Evolutionary conservation across 2,329 filamentous ascomycete species (phyloP).

Genomic region (Fusarium nurragi): DNA sequence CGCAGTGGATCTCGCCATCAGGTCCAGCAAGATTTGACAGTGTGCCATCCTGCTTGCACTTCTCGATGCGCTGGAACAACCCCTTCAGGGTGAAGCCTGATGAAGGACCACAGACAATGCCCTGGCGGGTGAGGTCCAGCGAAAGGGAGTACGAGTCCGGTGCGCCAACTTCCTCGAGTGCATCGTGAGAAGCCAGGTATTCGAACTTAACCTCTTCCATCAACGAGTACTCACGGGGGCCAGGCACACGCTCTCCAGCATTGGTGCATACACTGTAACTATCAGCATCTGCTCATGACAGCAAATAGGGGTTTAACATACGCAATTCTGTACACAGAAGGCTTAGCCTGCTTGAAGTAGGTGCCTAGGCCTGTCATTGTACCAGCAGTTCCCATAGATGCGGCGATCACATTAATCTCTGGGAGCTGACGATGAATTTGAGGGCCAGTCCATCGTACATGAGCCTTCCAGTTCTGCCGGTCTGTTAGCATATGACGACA

Average conservation of each 20-base stretch:
- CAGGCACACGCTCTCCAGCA: slow-evolving; percentile 65
- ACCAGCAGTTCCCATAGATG: slow-evolving; percentile 62
- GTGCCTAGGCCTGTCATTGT: slow-evolving; percentile 61
- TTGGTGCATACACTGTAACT: slow-evolving; percentile 63
- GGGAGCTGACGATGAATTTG: slow-evolving; percentile 66
- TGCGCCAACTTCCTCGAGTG: slow-evolving; percentile 65
- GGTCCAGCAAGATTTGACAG: slow-evolving; percentile 57
- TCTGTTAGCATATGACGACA: not conserved
- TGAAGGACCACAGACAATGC: slow-evolving; percentile 69
- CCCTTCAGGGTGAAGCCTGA: slow-evolving; percentile 67
- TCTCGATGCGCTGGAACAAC: slow-evolving; percentile 59
- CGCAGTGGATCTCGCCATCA: slow-evolving; percentile 60
- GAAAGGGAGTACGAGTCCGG: slow-evolving; percentile 63
- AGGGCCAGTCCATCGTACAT: slow-evolving; percentile 67
- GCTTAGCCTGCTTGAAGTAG: slow-evolving; percentile 62
- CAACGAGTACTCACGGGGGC: slow-evolving; percentile 62
- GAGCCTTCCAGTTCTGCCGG: slow-evolving; percentile 60
- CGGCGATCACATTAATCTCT: slow-evolving; percentile 63
- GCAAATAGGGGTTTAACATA: slow-evolving; percentile 18
- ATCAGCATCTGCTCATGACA: slow-evolving; percentile 3
- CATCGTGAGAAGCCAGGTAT: slow-evolving; percentile 63
- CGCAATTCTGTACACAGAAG: slow-evolving; percentile 55
- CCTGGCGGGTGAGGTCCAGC: slow-evolving; percentile 64
- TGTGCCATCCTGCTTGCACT: slow-evolving; percentile 56
- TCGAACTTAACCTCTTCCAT: slow-evolving; percentile 65